Conservation (phyloP, 1,284 basidiomycete genomes). For the Calocybe gambosa region DNA sequence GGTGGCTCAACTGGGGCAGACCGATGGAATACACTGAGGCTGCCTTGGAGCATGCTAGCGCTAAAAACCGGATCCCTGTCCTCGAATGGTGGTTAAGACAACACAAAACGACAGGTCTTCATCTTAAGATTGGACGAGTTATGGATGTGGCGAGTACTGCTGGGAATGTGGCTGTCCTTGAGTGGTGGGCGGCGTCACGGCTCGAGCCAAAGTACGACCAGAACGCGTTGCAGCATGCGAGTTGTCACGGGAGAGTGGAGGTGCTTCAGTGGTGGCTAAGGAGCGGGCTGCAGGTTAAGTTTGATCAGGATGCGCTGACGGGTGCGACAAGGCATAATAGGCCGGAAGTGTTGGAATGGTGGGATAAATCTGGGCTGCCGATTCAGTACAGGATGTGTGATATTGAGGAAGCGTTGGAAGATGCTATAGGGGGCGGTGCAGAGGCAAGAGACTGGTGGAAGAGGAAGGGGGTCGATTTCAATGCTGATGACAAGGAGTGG, state of each 20-base stretch:
- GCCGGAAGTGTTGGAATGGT: slow-evolving; percentile 80
- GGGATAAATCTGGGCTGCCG: slow-evolving; percentile 68
- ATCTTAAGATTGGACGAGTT: slow-evolving; percentile 72
- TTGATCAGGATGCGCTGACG: slow-evolving; percentile 71
- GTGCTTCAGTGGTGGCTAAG: slow-evolving; percentile 80
- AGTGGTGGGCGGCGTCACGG: slow-evolving; percentile 78
- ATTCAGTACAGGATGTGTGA: slow-evolving; percentile 82
- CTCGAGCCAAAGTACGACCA: slow-evolving; percentile 72
- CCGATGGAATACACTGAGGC: slow-evolving; percentile 68
- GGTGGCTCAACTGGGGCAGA: slow-evolving; percentile 58
- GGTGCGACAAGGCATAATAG: slow-evolving; percentile 76
- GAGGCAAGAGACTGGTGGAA: slow-evolving; percentile 73
- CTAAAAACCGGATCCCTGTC: slow-evolving; percentile 63
- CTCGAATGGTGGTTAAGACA: slow-evolving; percentile 76
- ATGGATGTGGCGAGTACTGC: slow-evolving; percentile 76
- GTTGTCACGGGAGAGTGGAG: slow-evolving; percentile 72
- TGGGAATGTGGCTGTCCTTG: slow-evolving; percentile 63
- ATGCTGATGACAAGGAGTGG: slow-evolving; percentile 76
- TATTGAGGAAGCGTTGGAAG: slow-evolving; percentile 80
- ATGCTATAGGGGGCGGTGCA: slow-evolving; percentile 70
- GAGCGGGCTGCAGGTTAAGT: slow-evolving; percentile 67
- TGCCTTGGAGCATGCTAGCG: slow-evolving; percentile 69
- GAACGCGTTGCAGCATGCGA: slow-evolving; percentile 68
- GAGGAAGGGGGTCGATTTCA: slow-evolving; percentile 70
- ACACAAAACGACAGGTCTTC: slow-evolving; percentile 37